phyloP scores from a whole-genome alignment of 768 basidiomycete genomes.

The Lactarius psammicola region DNA sequence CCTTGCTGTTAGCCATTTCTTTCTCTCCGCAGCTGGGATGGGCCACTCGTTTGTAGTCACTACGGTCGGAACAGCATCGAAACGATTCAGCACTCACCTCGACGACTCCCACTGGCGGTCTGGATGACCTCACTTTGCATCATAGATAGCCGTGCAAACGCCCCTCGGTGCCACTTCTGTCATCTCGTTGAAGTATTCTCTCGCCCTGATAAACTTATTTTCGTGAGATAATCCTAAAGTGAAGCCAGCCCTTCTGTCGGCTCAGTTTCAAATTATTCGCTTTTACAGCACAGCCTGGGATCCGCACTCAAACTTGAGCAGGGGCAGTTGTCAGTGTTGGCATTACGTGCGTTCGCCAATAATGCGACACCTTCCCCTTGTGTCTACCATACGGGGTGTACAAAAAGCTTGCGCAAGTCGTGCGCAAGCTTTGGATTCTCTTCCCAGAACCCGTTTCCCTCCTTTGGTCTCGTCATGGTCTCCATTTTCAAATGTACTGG shows the following conservation, averaged over 20 bases:
- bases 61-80: not conserved
- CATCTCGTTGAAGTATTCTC: not conserved
- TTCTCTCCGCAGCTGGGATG: not conserved
- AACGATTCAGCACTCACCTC: not conserved
- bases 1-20: not conserved
- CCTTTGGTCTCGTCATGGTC: slow-evolving; percentile 6
- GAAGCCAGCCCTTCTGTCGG: not conserved
- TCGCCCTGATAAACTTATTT: slow-evolving; percentile 1
- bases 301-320: not conserved
- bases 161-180: slow-evolving; percentile 3
- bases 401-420: not conserved
- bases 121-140: not conserved
- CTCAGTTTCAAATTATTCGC: not conserved
- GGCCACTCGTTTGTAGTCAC: not conserved
- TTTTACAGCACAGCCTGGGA: not conserved
- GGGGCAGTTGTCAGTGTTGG: not conserved
- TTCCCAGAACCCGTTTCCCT: slow-evolving; percentile 1
- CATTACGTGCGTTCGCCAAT: slow-evolving; percentile 12
- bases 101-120: not conserved
- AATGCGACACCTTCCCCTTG: not conserved
- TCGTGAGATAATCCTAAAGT: not conserved
- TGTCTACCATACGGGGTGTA: not conserved
- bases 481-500: slow-evolving; percentile 2
- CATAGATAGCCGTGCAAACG: slow-evolving; percentile 4
- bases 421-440: not conserved